phyloP scores from a whole-genome alignment of 2,329 filamentous ascomycete species.

The Coniochaeta prunicola region DNA sequence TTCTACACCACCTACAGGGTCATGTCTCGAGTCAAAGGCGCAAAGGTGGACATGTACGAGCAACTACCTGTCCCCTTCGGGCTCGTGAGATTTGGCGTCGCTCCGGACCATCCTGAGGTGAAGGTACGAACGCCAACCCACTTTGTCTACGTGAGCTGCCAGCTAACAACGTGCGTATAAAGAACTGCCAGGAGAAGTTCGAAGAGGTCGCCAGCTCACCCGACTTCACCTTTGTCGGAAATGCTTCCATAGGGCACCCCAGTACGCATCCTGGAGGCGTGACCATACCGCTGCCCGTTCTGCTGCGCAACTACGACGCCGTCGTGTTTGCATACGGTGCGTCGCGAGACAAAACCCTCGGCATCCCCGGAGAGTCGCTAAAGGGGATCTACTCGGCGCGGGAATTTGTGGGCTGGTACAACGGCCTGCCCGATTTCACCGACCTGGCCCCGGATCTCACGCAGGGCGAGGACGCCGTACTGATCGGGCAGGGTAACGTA shows the following conservation, averaged over 20 bases:
- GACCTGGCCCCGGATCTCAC: slow-evolving; percentile 66
- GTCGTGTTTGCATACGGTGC: slow-evolving; percentile 92
- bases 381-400: slow-evolving; percentile 79
- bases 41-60: slow-evolving; percentile 92
- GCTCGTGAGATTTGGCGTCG: slow-evolving; percentile 87
- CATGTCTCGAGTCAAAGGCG: slow-evolving; percentile 65
- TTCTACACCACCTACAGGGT: slow-evolving; percentile 91
- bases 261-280: slow-evolving; percentile 30
- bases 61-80: slow-evolving; percentile 87
- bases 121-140: slow-evolving; percentile 54
- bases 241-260: slow-evolving; percentile 66
- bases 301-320: slow-evolving; percentile 83
- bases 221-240: slow-evolving; percentile 86
- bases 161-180: background rate
- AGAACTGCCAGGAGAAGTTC: slow-evolving; percentile 96
- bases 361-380: slow-evolving; percentile 73
- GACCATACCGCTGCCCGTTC: slow-evolving; percentile 55
- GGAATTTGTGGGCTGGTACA: slow-evolving; percentile 97
- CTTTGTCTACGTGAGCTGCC: background rate
- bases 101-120: slow-evolving; percentile 97
- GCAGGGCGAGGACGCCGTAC: slow-evolving; percentile 70
- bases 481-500: slow-evolving; percentile 94
- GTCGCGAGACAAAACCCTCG: slow-evolving; percentile 70
- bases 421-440: slow-evolving; percentile 80
- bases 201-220: slow-evolving; percentile 76